A percentile compares a stretch with the other conserved stretches of the same genome.
phyloP scores from a whole-genome alignment of 345 rosid species.

The Acer saccharum region DNA sequence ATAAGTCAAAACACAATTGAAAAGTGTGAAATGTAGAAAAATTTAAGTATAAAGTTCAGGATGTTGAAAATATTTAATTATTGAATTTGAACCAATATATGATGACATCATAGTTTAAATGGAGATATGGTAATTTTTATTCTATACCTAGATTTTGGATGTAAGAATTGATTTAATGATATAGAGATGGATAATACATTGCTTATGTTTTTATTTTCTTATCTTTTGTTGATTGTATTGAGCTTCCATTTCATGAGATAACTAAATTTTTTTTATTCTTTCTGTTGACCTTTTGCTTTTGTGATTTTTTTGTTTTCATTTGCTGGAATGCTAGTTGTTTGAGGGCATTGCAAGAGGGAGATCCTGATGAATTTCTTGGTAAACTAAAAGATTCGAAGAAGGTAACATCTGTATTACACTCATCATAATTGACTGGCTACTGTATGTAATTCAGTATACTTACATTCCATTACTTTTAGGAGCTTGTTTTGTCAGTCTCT shows the following conservation, averaged over 20 bases:
- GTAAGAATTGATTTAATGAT: background rate
- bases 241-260: background rate
- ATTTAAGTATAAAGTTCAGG: background rate
- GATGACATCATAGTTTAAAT: background rate
- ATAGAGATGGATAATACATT: background rate
- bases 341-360: slow-evolving; percentile 87
- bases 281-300: slow-evolving; percentile 2
- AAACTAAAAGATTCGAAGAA: slow-evolving; percentile 70
- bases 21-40: background rate
- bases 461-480: slow-evolving; percentile 42
- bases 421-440: slow-evolving; percentile 19
- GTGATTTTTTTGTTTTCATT: slow-evolving; percentile 20
- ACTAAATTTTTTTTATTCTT: background rate
- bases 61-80: background rate
- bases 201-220: background rate
- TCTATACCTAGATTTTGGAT: background rate
- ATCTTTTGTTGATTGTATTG: background rate
- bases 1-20: background rate
- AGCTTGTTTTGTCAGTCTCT: slow-evolving; percentile 73
- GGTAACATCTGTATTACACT: slow-evolving; percentile 44
- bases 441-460: slow-evolving; percentile 11
- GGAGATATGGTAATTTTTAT: background rate
- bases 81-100: background rate
- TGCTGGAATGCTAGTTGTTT: slow-evolving; percentile 63
- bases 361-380: slow-evolving; percentile 59